Base-by-base conservation (phyloP, 2,329 filamentous ascomycete genomes). In the Intubia oerlemansii region DNA sequence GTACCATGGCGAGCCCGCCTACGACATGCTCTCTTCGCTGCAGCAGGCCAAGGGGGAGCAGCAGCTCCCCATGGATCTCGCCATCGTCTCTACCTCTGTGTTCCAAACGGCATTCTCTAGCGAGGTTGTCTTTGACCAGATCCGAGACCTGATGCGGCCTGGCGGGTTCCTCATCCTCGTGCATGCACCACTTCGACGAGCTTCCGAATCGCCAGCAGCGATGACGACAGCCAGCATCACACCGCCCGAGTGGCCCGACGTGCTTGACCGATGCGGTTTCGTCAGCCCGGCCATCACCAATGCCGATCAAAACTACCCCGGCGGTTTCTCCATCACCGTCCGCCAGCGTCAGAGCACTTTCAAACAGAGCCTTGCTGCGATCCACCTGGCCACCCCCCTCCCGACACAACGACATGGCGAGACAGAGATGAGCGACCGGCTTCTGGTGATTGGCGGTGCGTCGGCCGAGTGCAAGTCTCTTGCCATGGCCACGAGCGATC, bases 321-420 rank as follows among this genome's bases (percentile, higher is more conserved):
- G 42, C 0, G 51, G 51, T 1, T 50, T 45, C 24, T 44, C 45
- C 2, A 31, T 57, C n/a, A 45, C 43, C 13, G 41, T 57, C 7
- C 46, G 52, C 8, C 53, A 55, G 28, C 39, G 47, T 11, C 38
- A 41, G 11, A 42, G 36, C 2, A 27, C 28, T 10, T 30, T 41
- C 5, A 46, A 46, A 31, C 27, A 20, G 14, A 17, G 17, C 12
- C 17, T 27, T 2, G 8, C 17, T 8, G 11, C 5, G 9, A 10
- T n/a, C n/a, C n/a, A n/a, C n/a, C n/a, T n/a, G n/a, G n/a, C n/a
- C n/a, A n/a, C n/a, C n/a, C n/a, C n/a, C n/a, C n/a, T n/a, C n/a
- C n/a, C n/a, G n/a, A n/a, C n/a, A n/a, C n/a, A 5, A 5, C 4
- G 12, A 9, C 8, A 20, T n/a, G 20, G 12, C 10, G 24, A 17